phyloP scores from a whole-genome alignment of 108 stramenopile genomes.

The Pseudonitzschia multistriata region DNA sequence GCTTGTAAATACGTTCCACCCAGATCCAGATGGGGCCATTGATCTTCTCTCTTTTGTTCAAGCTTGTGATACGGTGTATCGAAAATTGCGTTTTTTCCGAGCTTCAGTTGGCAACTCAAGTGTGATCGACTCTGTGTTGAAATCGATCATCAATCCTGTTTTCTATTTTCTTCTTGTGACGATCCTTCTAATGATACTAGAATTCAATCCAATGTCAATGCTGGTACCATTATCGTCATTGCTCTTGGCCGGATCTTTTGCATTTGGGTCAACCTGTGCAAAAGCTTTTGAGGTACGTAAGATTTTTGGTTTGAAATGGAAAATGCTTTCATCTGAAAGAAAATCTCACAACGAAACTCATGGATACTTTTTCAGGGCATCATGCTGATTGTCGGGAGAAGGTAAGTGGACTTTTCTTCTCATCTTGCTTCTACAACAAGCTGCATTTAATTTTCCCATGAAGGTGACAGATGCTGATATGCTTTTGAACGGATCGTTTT shows the following conservation, averaged over 20 bases:
- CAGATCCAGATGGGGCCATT: conserved; percentile 40
- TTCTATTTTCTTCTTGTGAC: conserved; percentile 60
- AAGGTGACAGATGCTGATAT: too few relatives aligned
- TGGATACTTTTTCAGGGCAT: conserved; percentile 36
- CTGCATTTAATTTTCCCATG: too few relatives aligned
- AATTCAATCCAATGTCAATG: conserved; percentile 75
- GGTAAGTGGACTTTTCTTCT: conserved; percentile 16
- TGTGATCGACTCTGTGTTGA: conserved; percentile 71
- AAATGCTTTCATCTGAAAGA: not conserved
- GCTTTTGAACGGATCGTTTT: too few relatives aligned
- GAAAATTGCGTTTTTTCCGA: conserved; percentile 52
- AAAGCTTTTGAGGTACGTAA: conserved; percentile 56
- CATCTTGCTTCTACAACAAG: not conserved
- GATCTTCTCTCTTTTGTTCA: conserved; percentile 65
- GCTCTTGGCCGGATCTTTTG: conserved; percentile 71
- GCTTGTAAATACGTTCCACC: conserved; percentile 44
- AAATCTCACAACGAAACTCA: not conserved
- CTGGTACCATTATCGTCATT: conserved; percentile 68
- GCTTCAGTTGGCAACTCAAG: conserved; percentile 61
- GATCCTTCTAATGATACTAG: conserved; percentile 46
- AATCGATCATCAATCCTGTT: conserved; percentile 52
- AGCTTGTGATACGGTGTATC: conserved; percentile 54
- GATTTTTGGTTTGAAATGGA: conserved; percentile 16
- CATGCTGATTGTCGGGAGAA: conserved; percentile 60
- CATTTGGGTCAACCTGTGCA: conserved; percentile 62